These are phyloP conservation scores for Thraustotheca clavata DNA, from an alignment of 352 stramenopile genomes.

Conservation along the genomic window DNA sequence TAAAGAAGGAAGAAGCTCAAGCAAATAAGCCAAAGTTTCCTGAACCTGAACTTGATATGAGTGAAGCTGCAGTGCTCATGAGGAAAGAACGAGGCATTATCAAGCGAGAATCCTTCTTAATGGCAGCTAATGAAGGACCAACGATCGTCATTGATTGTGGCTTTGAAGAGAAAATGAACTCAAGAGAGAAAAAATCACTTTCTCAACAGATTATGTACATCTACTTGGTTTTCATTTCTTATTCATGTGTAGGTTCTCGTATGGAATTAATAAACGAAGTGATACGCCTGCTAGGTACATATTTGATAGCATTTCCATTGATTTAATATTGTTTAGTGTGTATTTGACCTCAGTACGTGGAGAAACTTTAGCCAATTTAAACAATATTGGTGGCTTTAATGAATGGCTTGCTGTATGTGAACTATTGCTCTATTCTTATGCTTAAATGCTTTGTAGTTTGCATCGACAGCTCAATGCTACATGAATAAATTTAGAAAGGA, in stretches of 20 bases:
- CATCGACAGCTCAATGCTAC: slow-evolving; percentile 44
- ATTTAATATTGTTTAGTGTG: slow-evolving; percentile 25
- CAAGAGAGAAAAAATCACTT: slow-evolving; percentile 90
- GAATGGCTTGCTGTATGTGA: slow-evolving; percentile 54
- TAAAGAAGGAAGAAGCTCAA: slow-evolving; percentile 48
- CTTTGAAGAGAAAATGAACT: slow-evolving; percentile 90
- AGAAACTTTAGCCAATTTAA: slow-evolving; percentile 67
- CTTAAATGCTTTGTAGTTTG: slow-evolving; percentile 42
- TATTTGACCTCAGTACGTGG: slow-evolving; percentile 64
- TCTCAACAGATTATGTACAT: slow-evolving; percentile 91
- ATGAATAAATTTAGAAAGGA: slow-evolving; percentile 71
- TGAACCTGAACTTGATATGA: slow-evolving; percentile 66
- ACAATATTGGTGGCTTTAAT: slow-evolving; percentile 88
- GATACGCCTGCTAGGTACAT: slow-evolving; percentile 37
- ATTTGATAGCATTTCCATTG: neutral
- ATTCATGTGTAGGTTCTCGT: slow-evolving; percentile 60
- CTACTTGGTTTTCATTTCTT: slow-evolving; percentile 42
- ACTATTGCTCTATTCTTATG: slow-evolving; percentile 22
- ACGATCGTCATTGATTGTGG: slow-evolving; percentile 90
- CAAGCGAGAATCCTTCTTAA: slow-evolving; percentile 68
- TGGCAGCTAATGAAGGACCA: slow-evolving; percentile 73
- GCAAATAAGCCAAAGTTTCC: slow-evolving; percentile 30
- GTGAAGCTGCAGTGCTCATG: slow-evolving; percentile 51
- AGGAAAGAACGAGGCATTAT: slow-evolving; percentile 47
- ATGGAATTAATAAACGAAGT: slow-evolving; percentile 64